A percentile compares a stretch with the other conserved stretches of the same genome.
Evolutionary conservation across 2,329 filamentous ascomycete genomes (phyloP).

Genomic region (Cladosporium sp.): DNA sequence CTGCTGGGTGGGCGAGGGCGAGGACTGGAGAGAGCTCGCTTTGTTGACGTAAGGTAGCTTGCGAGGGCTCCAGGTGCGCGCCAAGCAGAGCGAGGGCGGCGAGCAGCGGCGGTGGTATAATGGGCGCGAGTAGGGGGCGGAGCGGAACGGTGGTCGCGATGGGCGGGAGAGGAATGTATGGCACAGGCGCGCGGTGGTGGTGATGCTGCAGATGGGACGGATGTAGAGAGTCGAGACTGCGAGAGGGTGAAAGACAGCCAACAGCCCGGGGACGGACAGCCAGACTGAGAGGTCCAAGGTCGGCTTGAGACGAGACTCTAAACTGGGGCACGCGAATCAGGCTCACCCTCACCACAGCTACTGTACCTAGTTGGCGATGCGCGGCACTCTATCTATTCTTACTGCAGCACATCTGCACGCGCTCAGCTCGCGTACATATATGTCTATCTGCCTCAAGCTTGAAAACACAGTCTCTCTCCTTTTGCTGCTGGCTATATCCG

Average conservation of each 20-base stretch:
- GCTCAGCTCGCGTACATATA: background rate
- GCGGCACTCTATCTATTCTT: background rate
- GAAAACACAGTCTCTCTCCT: background rate
- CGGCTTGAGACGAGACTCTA: constrained; percentile 9
- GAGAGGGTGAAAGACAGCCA: constrained; percentile 13
- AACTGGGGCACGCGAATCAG: background rate
- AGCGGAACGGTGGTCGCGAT: background rate
- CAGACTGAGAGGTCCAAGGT: constrained; percentile 1
- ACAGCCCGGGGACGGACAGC: background rate
- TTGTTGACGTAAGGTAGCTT: constrained; percentile 20
- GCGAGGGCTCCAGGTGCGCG: constrained; percentile 13
- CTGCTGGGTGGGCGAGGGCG: background rate
- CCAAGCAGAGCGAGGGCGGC: constrained; percentile 8
- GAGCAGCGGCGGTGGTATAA: background rate
- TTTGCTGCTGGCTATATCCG: background rate
- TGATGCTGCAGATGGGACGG: background rate
- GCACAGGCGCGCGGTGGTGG: constrained; percentile 16
- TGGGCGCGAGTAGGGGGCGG: background rate
- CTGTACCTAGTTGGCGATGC: background rate
- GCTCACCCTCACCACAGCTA: constrained; percentile 1
- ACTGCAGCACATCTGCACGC: background rate
- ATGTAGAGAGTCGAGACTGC: constrained; percentile 2
- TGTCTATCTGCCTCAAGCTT: background rate
- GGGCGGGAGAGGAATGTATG: background rate
- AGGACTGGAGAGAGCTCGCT: constrained; percentile 14